Percentiles rank a stretch among this genome's conserved stretches.
Conservation (phyloP, 306 rosid genomes). For the Quercus bicolor region DNA sequence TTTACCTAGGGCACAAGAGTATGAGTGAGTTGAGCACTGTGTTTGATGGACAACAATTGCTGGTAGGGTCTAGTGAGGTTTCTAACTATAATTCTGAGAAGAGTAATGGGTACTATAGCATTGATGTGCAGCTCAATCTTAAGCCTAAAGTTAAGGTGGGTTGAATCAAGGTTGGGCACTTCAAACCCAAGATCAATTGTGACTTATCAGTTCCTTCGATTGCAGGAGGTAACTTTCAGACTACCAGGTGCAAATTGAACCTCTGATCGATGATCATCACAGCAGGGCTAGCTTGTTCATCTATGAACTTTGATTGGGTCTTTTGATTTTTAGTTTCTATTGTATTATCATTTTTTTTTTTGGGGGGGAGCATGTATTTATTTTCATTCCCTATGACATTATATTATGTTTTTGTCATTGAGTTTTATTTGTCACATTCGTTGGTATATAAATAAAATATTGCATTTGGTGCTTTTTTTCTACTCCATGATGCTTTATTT, state of each 20-base stretch:
- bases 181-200: slow-evolving; percentile 59
- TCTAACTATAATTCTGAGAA: slow-evolving; percentile 35
- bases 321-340: not conserved
- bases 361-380: too few relatives aligned
- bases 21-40: slow-evolving; percentile 27
- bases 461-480: not conserved
- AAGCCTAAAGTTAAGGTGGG: slow-evolving; percentile 54
- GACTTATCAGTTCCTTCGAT: slow-evolving; percentile 51
- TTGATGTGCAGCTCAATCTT: slow-evolving; percentile 57
- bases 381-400: not conserved
- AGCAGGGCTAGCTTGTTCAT: not conserved
- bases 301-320: not conserved
- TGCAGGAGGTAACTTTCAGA: slow-evolving; percentile 27
- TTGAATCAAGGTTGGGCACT: slow-evolving; percentile 30
- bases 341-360: not conserved
- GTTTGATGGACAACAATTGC: slow-evolving; percentile 38
- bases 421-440: not conserved
- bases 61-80: slow-evolving; percentile 13
- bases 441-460: not conserved
- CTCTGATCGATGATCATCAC: slow-evolving; percentile 26
- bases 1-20: slow-evolving; percentile 70
- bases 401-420: not conserved
- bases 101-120: slow-evolving; percentile 28
- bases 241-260: slow-evolving; percentile 51
- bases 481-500: not conserved